Evolutionary conservation across 2,329 filamentous ascomycete species (phyloP), one percentile per base, ranked within the genome.

Genomic region (Paecilomyces variotii): DNA sequence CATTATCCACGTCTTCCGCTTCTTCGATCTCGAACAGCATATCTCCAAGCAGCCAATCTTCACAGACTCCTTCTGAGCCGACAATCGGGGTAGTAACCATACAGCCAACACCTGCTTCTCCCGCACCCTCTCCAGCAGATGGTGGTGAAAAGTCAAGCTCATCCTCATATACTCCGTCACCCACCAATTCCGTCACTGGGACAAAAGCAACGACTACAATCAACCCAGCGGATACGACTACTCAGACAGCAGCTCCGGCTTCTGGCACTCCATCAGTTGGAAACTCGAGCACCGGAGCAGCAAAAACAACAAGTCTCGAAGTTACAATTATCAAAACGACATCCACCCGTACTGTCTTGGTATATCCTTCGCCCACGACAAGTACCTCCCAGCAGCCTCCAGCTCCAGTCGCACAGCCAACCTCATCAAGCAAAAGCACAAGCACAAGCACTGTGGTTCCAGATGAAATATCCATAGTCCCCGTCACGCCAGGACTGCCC

Each of bases 401-500:
- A 45, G 14, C 39, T 19, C 39, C n/a, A 45, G n/a, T 19, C 9
- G n/a, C 39, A 14, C 14, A 14, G 19, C 19, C 39, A 9, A 45
- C n/a, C 19, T 45, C 39, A 45, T 45, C 39, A 5, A 45, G n/a
- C 5, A 7, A 14, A 24, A 4, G 2, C 4, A 7, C 39, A 45
- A 3, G n/a, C 12, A 19, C 39, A 4, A 19, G 6, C 2, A 6
- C 3, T 19, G 19, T 19, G 19, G 19, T 19, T 24, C 7, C 39
- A 19, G 39, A 45, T 19, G 39, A 19, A 7, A n/a, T 45, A 19
- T 19, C 39, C n/a, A 45, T 45, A 45, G n/a, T 45, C 7, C 39
- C 39, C n/a, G 39, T 45, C 19, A 45, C 39, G 9, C 39, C 39
- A 45, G 39, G 60, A 3, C 52, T 59, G n/a, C 45, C 64, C 14